Conservation (phyloP, 306 rosid genomes). For the Prosopis cineraria region DNA sequence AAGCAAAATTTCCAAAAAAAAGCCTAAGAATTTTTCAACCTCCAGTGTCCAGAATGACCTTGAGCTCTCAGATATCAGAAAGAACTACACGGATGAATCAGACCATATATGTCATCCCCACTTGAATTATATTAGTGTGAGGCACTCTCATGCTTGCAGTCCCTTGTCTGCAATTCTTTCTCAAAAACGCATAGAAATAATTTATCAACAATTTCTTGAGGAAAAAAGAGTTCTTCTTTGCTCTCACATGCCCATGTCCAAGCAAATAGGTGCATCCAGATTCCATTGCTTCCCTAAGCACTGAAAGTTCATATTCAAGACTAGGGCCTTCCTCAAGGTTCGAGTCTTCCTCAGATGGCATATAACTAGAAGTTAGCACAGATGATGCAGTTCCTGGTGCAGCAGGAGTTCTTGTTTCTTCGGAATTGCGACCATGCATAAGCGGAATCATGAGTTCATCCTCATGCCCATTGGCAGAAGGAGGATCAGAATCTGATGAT, state of each 20-base stretch:
- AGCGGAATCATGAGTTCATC: constrained; percentile 76
- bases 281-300: constrained; percentile 81
- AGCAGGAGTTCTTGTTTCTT: constrained; percentile 38
- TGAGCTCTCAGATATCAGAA: constrained; percentile 27
- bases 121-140: constrained; percentile 89
- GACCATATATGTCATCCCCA: constrained; percentile 89
- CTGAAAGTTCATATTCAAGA: constrained; percentile 88
- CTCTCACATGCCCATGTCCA: constrained; percentile 87
- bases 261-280: constrained; percentile 93
- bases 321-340: constrained; percentile 65
- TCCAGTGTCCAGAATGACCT: constrained; percentile 24
- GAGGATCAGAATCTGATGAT: constrained; percentile 44
- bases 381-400: constrained; percentile 39
- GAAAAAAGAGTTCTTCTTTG: constrained; percentile 86
- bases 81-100: constrained; percentile 21
- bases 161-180: constrained; percentile 88
- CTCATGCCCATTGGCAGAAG: constrained; percentile 37
- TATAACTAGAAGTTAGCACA: constrained; percentile 58
- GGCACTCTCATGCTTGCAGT: constrained; percentile 87
- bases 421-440: constrained; percentile 47
- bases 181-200: constrained; percentile 88
- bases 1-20: not conserved
- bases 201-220: constrained; percentile 81
- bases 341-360: constrained; percentile 71
- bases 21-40: not conserved